A percentile compares a stretch with the other conserved stretches of the same genome.
These are phyloP conservation scores for Ceratobasidium papillatum DNA, from an alignment of 1,284 basidiomycete genomes.

Conservation along the genomic window DNA sequence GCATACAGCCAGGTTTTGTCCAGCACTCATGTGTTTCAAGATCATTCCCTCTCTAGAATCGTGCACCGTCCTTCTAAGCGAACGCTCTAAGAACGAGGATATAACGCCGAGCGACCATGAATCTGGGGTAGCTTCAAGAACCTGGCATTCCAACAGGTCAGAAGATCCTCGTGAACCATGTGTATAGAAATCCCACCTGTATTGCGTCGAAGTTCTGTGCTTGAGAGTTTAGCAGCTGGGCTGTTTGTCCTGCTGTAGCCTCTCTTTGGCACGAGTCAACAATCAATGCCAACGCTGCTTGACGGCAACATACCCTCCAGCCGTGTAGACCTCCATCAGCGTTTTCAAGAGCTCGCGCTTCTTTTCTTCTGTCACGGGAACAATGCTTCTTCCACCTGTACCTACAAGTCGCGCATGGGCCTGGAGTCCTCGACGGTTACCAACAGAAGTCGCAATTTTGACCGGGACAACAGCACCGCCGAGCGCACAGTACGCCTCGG, in stretches of 20 bases:
- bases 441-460: slow-evolving; percentile 64
- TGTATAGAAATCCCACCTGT: slow-evolving; percentile 63
- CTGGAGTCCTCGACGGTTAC: slow-evolving; percentile 62
- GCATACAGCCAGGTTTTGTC: slow-evolving; percentile 71
- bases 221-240: slow-evolving; percentile 79
- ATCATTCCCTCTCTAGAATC: slow-evolving; percentile 72
- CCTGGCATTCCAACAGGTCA: slow-evolving; percentile 54
- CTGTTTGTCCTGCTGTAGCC: slow-evolving; percentile 62
- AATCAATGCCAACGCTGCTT: not conserved
- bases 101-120: slow-evolving; percentile 78
- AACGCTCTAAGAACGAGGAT: slow-evolving; percentile 79
- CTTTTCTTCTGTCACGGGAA: slow-evolving; percentile 62
- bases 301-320: slow-evolving; percentile 59
- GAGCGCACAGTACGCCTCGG: slow-evolving; percentile 83
- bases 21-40: slow-evolving; percentile 72
- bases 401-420: slow-evolving; percentile 64
- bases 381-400: slow-evolving; percentile 6
- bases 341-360: slow-evolving; percentile 71
- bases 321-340: slow-evolving; percentile 83
- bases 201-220: slow-evolving; percentile 77
- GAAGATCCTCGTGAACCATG: not conserved
- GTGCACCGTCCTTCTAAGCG: slow-evolving; percentile 80
- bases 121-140: slow-evolving; percentile 73
- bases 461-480: slow-evolving; percentile 73
- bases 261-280: slow-evolving; percentile 54